phyloP scores from a whole-genome alignment of 495 filamentous ascomycete species.

The Aspergillus kassunensis region DNA sequence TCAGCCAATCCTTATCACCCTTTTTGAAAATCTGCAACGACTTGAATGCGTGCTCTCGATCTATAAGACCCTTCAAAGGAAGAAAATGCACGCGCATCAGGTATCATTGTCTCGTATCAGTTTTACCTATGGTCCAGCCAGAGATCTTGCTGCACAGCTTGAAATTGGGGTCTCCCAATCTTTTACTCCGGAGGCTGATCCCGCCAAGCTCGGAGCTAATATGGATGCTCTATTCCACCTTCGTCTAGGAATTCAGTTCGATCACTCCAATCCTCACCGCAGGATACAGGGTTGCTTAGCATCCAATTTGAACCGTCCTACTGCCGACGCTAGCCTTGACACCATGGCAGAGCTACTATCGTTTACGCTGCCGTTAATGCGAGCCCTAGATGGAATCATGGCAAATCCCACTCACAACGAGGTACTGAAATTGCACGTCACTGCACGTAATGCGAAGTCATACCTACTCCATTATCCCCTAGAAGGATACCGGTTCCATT shows the following conservation, averaged over 20 bases:
- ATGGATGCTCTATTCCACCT: constrained; percentile 28
- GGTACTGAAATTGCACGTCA: constrained; percentile 32
- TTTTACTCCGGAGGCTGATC: constrained; percentile 19
- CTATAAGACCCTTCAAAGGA: constrained; percentile 33
- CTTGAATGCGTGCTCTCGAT: constrained; percentile 42
- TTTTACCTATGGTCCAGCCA: constrained; percentile 34
- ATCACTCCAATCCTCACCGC: constrained; percentile 68
- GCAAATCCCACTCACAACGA: constrained; percentile 21
- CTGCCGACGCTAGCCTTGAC: constrained; percentile 47
- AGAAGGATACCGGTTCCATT: constrained; percentile 34
- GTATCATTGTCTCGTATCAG: constrained; percentile 35
- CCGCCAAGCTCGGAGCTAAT: constrained; percentile 21
- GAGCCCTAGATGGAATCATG: constrained; percentile 51
- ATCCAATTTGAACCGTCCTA: constrained; percentile 52
- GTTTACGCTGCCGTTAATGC: constrained; percentile 65
- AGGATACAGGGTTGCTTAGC: constrained; percentile 63
- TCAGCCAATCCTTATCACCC: constrained; percentile 28
- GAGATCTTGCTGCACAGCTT: constrained; percentile 29
- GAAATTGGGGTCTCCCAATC: constrained; percentile 25
- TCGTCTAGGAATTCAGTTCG: constrained; percentile 44
- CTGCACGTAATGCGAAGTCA: constrained; percentile 38
- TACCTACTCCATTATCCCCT: constrained; percentile 42
- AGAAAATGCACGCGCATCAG: constrained; percentile 29
- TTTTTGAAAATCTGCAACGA: constrained; percentile 39
- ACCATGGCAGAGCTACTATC: constrained; percentile 50